Base-by-base conservation (phyloP, 176 grass and related monocot species). In the Triticum turgidum region DNA sequence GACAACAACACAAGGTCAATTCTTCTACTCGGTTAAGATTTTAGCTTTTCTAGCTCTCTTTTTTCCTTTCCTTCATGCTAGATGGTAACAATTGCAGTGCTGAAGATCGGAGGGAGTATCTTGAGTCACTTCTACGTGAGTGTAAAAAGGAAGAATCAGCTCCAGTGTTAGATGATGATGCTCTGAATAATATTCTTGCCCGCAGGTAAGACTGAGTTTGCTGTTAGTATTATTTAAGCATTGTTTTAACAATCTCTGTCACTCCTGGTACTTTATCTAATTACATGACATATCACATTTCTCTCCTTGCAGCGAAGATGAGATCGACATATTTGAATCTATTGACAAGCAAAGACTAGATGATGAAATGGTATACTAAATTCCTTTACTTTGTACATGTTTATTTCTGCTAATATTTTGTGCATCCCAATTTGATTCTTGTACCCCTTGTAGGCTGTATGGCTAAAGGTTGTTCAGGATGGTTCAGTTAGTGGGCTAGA, bases 131-230 rank as follows among this genome's bases (percentile, higher is more conserved):
- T 42, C 76, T 99, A 64, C 88, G 97, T 65, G 97, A 91, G 87
- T 92, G 87, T 89, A 99, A 99, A 83, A 99, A 99, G 90, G 97
- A 99, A 92, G 97, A 94, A 89, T 87, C 97, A 73, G 89, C 92
- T 88, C 92, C 89, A 70, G 97, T 99, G 42, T 85, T 99, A 86
- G 92, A 87, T 54, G 94, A 99, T 91, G 94, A 96, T 85, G 89
- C 97, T 89, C 92, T 99, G 71, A 99, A 99, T 88, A 76, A 94
- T 86, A 77, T 99, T 88, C 89, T 99, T 66, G 94, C 97, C 34
- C 93, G 97, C 35, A 99, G 94, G 97, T 92, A 91, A 64, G 22
- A 65, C 67, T 58, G 15, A 68, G 45, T 86, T 54, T 34, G 25
- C 54, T 68, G 13, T 18, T 4, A 78, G 18, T 82, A 76, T 64